Percentiles rank a stretch among this genome's conserved stretches.
Conservation (phyloP, 2,329 filamentous ascomycete genomes). For the Diaporthe aspalathi region DNA sequence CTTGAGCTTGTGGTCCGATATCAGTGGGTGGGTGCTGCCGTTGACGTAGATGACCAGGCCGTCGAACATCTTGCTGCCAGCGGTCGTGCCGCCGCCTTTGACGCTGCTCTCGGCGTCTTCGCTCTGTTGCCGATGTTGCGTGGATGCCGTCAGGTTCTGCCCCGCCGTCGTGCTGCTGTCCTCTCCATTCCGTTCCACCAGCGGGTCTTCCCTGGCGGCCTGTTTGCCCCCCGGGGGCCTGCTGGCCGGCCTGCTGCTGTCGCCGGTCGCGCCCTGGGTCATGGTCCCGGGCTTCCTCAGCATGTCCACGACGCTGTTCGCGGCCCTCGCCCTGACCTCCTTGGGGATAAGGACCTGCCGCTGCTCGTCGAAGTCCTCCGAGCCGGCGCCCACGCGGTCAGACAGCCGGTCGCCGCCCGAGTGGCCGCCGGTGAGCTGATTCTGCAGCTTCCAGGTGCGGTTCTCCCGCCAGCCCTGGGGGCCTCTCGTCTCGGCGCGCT, state of each 20-base stretch:
- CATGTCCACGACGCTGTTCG: slow-evolving; percentile 65
- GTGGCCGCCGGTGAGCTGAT: slow-evolving; percentile 73
- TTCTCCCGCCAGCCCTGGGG: slow-evolving; percentile 77
- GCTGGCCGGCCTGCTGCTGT: background rate
- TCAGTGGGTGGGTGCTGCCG: slow-evolving; percentile 81
- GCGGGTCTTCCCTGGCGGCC: background rate
- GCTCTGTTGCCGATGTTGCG: slow-evolving; percentile 46
- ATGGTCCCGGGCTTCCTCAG: slow-evolving; percentile 60
- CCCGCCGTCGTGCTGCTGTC: slow-evolving; percentile 35
- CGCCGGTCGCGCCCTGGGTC: slow-evolving; percentile 39
- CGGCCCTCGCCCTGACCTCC: slow-evolving; percentile 53
- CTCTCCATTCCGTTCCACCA: background rate
- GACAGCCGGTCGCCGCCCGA: slow-evolving; percentile 69
- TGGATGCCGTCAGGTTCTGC: slow-evolving; percentile 42
- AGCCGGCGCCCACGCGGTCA: slow-evolving; percentile 74
- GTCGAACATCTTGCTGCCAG: slow-evolving; percentile 68
- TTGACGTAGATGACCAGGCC: slow-evolving; percentile 86
- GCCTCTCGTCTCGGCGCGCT: slow-evolving; percentile 77
- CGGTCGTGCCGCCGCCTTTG: slow-evolving; percentile 44
- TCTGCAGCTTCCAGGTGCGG: slow-evolving; percentile 74
- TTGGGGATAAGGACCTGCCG: slow-evolving; percentile 57
- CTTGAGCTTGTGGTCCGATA: slow-evolving; percentile 90
- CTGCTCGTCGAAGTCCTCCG: slow-evolving; percentile 63
- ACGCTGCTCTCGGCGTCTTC: slow-evolving; percentile 61
- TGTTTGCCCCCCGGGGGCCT: slow-evolving; percentile 10